Base-by-base conservation (phyloP, 2,329 filamentous ascomycete species). In the Cordyceps cateniannulata region DNA sequence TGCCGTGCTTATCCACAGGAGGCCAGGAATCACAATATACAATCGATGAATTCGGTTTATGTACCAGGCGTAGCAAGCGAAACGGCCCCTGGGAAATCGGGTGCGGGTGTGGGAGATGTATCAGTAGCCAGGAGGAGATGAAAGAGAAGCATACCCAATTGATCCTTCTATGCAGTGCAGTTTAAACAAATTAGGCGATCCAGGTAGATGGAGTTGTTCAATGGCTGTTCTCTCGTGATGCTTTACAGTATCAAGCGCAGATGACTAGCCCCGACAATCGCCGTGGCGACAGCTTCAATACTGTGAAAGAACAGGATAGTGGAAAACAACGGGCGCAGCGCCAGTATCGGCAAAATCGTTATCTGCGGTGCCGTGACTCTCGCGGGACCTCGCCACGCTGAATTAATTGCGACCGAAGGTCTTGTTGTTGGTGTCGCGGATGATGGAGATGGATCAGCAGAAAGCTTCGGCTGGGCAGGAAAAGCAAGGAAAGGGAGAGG, bases 61-160 rank as follows among this genome's bases (percentile, higher is more conserved):
- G 32, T 44, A 54, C 25, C 55, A 60, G 45, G 35, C 14, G 47
- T 38, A 50, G 40, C 52, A 20, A 56, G 38, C 54, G 44, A 38
- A 14, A 29, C 18, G 44, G 52, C 20, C 32, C 50, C 35, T 44
- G 61, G 42, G 25, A 27, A 20, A 29, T 40, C 55, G 40, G 32
- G 22, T 51, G 60, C 49, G 44, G 49, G 50, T 49, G 42, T 32
- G 24, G 48, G 44, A 48, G 27, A 32, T 55, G 42, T 16, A 62
- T 59, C 56, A 55, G 61, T 51, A 53, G 53, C 44, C 25, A 55
- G 27, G 44, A 29, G 44, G 61, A 45, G 20, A 35, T 29, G 51
- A 60, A 40, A 59, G 50, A 50, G 32, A 27, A 59, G 55, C 61
- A 62, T 62, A 62, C 61, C 61, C 61, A 59, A 47, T 54, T 60